Evolutionary conservation across 257 asterid genomes (phyloP).

Genomic region (Fraxinus anomala): DNA sequence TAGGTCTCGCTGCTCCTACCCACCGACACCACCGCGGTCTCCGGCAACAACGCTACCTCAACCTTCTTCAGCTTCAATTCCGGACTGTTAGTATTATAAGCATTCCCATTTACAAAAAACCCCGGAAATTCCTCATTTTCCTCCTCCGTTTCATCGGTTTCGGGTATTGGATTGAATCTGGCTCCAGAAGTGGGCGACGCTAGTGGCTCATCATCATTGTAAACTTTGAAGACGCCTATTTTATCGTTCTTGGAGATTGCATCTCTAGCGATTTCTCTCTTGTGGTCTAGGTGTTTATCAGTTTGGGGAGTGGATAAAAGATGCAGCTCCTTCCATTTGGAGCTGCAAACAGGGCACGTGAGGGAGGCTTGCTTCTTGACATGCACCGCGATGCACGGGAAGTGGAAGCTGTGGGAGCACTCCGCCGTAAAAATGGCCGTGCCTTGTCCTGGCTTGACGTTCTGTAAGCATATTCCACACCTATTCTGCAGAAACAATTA

Average conservation of each 20-base stretch:
- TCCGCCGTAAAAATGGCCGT: constrained; percentile 98
- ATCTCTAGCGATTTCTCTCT: constrained; percentile 9
- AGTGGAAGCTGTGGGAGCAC: constrained; percentile 90
- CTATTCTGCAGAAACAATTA: constrained; percentile 52
- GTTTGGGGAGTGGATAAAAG: constrained; percentile 30
- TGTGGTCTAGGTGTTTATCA: constrained; percentile 7
- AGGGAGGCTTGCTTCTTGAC: constrained; percentile 62
- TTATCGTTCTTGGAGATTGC: constrained; percentile 21
- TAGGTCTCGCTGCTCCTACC: constrained; percentile 65
- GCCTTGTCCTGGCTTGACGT: constrained; percentile 81
- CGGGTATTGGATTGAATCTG: constrained; percentile 80
- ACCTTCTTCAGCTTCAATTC: constrained; percentile 49
- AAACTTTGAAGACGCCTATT: constrained; percentile 54
- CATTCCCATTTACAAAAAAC: constrained; percentile 34
- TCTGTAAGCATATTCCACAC: constrained; percentile 74
- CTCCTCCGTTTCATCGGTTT: constrained; percentile 76
- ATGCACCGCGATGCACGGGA: constrained; percentile 80
- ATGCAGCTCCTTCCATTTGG: constrained; percentile 78
- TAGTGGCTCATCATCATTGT: constrained; percentile 93
- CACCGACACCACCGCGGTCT: constrained; percentile 70
- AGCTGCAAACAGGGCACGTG: constrained; percentile 72
- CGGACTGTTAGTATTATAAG: constrained; percentile 29
- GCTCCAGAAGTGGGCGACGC: constrained; percentile 68
- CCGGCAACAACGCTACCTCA: constrained; percentile 60
- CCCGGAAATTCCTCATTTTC: constrained; percentile 83